A percentile compares a stretch with the other conserved stretches of the same genome.
Evolutionary conservation across 352 stramenopile species (phyloP).

Genomic region (Phytophthora pistaciae): DNA sequence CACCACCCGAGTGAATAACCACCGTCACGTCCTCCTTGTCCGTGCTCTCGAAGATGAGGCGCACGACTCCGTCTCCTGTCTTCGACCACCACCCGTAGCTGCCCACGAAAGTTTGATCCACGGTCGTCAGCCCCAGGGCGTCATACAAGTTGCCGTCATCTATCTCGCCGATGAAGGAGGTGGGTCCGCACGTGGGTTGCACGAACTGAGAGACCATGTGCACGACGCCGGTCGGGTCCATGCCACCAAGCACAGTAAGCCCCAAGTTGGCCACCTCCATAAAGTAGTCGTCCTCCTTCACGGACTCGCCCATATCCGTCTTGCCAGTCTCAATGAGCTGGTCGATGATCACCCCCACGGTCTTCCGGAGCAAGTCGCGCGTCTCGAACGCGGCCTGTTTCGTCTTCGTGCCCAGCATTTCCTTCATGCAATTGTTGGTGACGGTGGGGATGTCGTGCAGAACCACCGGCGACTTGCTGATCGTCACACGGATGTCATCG

Average conservation of each 20-base stretch:
- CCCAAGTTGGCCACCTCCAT: constrained; percentile 51
- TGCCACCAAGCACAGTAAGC: constrained; percentile 46
- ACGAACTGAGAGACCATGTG: constrained; percentile 57
- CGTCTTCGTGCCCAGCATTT: constrained; percentile 17
- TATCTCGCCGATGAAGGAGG: constrained; percentile 52
- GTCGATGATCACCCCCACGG: constrained; percentile 37
- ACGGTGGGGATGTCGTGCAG: constrained; percentile 10
- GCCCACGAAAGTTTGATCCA: constrained; percentile 52
- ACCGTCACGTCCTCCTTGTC: constrained; percentile 32
- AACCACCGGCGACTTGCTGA: constrained; percentile 7
- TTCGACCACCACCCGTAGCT: constrained; percentile 55
- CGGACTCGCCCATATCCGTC: constrained; percentile 21
- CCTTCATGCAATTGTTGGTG: constrained; percentile 20
- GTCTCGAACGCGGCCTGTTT: constrained; percentile 24
- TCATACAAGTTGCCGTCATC: constrained; percentile 49
- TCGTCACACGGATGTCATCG: constrained; percentile 13
- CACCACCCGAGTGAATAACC: constrained; percentile 38
- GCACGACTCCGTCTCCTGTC: constrained; percentile 39
- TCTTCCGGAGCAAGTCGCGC: constrained; percentile 54
- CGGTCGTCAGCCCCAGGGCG: constrained; percentile 26
- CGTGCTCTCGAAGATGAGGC: constrained; percentile 50
- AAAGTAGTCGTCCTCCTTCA: constrained; percentile 40
- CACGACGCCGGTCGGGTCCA: constrained; percentile 57
- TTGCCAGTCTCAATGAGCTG: constrained; percentile 21
- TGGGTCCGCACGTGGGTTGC: constrained; percentile 63